These are phyloP conservation scores for Hibiscus trionum DNA, from an alignment of 345 rosid species.

Conservation along the genomic window DNA sequence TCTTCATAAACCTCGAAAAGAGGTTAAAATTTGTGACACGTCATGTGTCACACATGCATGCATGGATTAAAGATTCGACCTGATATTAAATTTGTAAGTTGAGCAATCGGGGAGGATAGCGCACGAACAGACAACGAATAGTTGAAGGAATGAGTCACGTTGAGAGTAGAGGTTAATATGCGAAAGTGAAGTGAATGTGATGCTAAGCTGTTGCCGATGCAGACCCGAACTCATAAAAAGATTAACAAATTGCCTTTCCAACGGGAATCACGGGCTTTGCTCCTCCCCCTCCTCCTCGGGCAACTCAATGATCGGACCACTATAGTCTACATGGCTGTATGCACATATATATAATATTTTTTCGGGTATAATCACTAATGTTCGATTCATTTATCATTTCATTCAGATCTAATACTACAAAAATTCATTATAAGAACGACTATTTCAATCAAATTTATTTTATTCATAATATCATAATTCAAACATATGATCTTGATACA, in stretches of 20 bases:
- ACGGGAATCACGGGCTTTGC: conserved; percentile 35
- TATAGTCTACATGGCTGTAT: too few species aligned
- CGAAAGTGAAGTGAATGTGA: conserved; percentile 17
- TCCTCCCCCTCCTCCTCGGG: conserved; percentile 14
- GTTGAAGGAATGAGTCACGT: background rate
- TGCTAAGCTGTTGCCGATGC: conserved; percentile 22
- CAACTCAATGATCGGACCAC: background rate
- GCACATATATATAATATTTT: too few species aligned
- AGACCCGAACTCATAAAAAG: conserved; percentile 12
- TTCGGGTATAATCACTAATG: too few species aligned
- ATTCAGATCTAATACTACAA: too few species aligned
- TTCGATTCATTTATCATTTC: too few species aligned
- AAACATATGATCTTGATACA: too few species aligned
- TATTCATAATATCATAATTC: too few species aligned
- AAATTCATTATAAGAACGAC: too few species aligned
- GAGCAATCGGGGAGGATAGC: background rate
- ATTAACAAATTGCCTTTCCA: conserved; percentile 20
- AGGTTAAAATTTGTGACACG: too few species aligned
- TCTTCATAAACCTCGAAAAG: too few species aligned
- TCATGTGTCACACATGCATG: too few species aligned
- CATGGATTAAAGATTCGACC: background rate
- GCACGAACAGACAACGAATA: background rate
- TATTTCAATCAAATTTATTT: too few species aligned
- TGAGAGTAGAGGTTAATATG: background rate
- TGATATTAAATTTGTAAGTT: background rate